phyloP scores from a whole-genome alignment of 257 asterid genomes.

The Gynochthodes officinalis region DNA sequence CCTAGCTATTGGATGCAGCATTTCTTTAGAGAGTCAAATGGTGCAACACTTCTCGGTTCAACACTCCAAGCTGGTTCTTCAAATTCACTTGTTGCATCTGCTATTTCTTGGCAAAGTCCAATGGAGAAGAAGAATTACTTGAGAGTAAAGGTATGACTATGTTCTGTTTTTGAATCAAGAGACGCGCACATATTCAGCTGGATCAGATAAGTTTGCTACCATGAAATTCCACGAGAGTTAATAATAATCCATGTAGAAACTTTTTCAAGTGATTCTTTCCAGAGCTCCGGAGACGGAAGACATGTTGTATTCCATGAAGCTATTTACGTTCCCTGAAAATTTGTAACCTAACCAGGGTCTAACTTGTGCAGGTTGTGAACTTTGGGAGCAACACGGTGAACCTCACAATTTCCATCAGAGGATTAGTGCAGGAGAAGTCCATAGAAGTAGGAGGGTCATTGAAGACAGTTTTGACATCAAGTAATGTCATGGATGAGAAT shows the following conservation, averaged over 20 bases:
- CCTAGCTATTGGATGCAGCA: slow-evolving; percentile 99
- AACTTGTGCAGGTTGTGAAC: slow-evolving; percentile 58
- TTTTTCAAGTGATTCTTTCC: no score
- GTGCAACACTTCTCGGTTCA: slow-evolving; percentile 72
- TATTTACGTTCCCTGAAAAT: not conserved
- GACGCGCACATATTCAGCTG: not conserved
- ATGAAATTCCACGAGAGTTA: no score
- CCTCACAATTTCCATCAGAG: slow-evolving; percentile 48
- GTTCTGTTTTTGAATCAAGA: not conserved
- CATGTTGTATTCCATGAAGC: no score
- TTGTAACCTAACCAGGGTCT: not conserved
- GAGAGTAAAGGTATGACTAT: slow-evolving; percentile 34
- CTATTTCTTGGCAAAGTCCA: slow-evolving; percentile 59
- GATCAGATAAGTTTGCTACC: no score
- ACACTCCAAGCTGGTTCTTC: slow-evolving; percentile 48
- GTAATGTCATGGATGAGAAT: slow-evolving; percentile 65
- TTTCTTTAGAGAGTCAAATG: slow-evolving; percentile 81
- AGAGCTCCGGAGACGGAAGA: no score
- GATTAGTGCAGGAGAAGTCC: slow-evolving; percentile 39
- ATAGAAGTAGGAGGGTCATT: slow-evolving; percentile 38
- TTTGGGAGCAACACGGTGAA: slow-evolving; percentile 45
- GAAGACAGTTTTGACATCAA: slow-evolving; percentile 55
- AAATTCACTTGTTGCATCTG: slow-evolving; percentile 63
- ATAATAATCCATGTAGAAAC: no score
- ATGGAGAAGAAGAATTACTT: slow-evolving; percentile 38